These are phyloP conservation scores for Pseudogymnoascus sp. DNA, from an alignment of 2,329 filamentous ascomycete species.

Conservation along the genomic window DNA sequence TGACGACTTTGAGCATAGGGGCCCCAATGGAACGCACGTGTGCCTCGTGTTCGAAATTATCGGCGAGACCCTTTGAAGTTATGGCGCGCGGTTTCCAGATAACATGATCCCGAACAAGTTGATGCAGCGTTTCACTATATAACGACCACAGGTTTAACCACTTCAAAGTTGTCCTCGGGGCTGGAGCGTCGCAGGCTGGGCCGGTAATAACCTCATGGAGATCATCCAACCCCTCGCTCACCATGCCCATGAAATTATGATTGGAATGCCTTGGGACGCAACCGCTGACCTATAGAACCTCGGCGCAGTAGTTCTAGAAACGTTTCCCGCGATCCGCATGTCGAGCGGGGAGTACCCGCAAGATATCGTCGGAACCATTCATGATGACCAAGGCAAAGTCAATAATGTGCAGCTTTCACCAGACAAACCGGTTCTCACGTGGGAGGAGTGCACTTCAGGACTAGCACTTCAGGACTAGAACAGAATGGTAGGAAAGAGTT, in stretches of 20 bases:
- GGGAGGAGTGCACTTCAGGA: background rate
- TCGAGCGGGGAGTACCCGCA: slow-evolving; percentile 17
- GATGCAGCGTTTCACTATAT: background rate
- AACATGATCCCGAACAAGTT: slow-evolving; percentile 20
- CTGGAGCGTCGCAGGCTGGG: slow-evolving; percentile 22
- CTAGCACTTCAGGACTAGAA: slow-evolving; percentile 6
- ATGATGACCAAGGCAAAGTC: slow-evolving; percentile 12
- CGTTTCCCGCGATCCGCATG: slow-evolving; percentile 16
- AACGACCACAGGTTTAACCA: background rate
- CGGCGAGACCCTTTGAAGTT: slow-evolving; percentile 21
- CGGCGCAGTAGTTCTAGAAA: slow-evolving; percentile 19
- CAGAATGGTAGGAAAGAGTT: slow-evolving; percentile 11
- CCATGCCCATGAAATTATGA: slow-evolving; percentile 22
- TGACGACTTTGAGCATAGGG: slow-evolving; percentile 27
- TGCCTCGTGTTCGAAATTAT: slow-evolving; percentile 31
- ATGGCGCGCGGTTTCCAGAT: slow-evolving; percentile 15
- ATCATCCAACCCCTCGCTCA: slow-evolving; percentile 22
- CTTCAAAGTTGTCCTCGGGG: slow-evolving; percentile 22
- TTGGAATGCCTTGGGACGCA: slow-evolving; percentile 21
- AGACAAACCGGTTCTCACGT: background rate
- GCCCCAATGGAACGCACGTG: slow-evolving; percentile 30
- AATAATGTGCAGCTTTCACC: slow-evolving; percentile 2
- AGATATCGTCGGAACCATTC: slow-evolving; percentile 12
- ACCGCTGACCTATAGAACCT: slow-evolving; percentile 23
- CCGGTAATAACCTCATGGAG: slow-evolving; percentile 19